Conservation (phyloP, 1,284 basidiomycete species). For the Blastosporella zonata region DNA sequence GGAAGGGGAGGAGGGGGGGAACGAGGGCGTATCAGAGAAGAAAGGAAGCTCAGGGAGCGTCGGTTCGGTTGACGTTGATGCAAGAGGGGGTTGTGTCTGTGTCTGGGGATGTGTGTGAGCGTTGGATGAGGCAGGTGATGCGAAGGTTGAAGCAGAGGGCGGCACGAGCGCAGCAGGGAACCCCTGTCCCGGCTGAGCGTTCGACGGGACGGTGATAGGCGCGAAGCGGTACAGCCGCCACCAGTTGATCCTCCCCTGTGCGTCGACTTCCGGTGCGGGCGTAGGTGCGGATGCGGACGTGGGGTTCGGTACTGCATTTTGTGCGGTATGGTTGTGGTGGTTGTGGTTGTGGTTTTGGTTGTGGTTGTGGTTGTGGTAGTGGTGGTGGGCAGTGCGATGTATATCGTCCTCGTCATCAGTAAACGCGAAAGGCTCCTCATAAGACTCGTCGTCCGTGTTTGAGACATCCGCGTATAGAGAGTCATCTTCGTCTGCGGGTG, state of each 20-base stretch:
- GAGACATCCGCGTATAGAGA: constrained; percentile 18
- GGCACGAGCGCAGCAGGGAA: constrained; percentile 13
- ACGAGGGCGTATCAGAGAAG: constrained; percentile 20
- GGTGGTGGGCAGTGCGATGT: too few species aligned
- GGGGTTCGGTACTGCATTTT: too few species aligned
- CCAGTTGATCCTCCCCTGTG: constrained; percentile 63
- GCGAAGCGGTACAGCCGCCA: constrained; percentile 80
- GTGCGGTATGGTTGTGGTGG: too few species aligned
- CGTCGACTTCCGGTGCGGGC: constrained; percentile 12
- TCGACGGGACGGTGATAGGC: constrained; percentile 38
- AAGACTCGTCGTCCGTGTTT: constrained; percentile 28
- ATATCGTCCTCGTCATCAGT: too few species aligned
- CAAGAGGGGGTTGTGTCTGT: not conserved
- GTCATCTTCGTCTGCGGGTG: not conserved
- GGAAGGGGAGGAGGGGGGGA: constrained; percentile 27
- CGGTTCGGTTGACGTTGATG: constrained; percentile 7
- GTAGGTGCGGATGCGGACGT: not conserved
- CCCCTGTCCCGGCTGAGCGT: constrained; percentile 13
- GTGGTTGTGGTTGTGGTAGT: too few species aligned
- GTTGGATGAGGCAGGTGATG: constrained; percentile 5
- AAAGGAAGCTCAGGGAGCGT: constrained; percentile 19
- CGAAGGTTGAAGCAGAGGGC: constrained; percentile 6
- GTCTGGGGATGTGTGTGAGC: not conserved
- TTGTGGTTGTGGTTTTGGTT: too few species aligned
- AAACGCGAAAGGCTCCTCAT: too few species aligned